These are phyloP conservation scores for Echria macrotheca DNA, from an alignment of 495 filamentous ascomycete species.

Conservation along the genomic window DNA sequence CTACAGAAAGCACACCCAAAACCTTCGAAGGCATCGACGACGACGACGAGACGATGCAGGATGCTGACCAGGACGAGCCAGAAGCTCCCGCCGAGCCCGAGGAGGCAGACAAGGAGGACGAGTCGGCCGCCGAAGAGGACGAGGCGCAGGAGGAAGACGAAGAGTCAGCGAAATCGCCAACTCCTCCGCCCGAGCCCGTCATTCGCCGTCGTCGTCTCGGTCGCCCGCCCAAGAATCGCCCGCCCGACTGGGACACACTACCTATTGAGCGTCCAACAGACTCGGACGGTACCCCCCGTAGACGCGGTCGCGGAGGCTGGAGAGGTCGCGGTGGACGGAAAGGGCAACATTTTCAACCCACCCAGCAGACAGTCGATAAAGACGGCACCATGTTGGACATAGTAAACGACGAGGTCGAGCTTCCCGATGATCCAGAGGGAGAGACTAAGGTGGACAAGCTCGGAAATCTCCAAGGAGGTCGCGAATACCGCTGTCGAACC, in stretches of 20 bases:
- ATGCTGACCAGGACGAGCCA: conserved; percentile 37
- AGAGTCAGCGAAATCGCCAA: conserved; percentile 41
- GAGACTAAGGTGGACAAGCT: conserved; percentile 89
- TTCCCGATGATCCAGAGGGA: conserved; percentile 82
- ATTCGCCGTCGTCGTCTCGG: conserved; percentile 73
- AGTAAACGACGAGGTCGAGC: conserved; percentile 80
- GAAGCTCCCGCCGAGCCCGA: conserved; percentile 27
- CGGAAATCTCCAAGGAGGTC: conserved; percentile 70
- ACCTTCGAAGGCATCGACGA: conserved; percentile 44
- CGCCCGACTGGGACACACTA: conserved; percentile 63
- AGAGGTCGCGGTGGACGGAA: conserved; percentile 64
- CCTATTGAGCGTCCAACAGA: conserved; percentile 54
- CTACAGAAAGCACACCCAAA: conserved; percentile 47
- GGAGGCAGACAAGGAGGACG: conserved; percentile 32
- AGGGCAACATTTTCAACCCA: conserved; percentile 65
- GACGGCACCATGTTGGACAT: conserved; percentile 92
- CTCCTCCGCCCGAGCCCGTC: conserved; percentile 54
- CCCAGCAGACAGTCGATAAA: conserved; percentile 80
- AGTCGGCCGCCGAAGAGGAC: conserved; percentile 36
- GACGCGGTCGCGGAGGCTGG: conserved; percentile 65
- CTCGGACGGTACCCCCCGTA: conserved; percentile 52
- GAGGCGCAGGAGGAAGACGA: conserved; percentile 37
- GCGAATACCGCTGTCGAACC: conserved; percentile 89
- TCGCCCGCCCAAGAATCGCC: conserved; percentile 77
- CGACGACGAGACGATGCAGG: conserved; percentile 48